phyloP scores from a whole-genome alignment of 208 protist genomes.

The Acanthamoeba sp. region DNA sequence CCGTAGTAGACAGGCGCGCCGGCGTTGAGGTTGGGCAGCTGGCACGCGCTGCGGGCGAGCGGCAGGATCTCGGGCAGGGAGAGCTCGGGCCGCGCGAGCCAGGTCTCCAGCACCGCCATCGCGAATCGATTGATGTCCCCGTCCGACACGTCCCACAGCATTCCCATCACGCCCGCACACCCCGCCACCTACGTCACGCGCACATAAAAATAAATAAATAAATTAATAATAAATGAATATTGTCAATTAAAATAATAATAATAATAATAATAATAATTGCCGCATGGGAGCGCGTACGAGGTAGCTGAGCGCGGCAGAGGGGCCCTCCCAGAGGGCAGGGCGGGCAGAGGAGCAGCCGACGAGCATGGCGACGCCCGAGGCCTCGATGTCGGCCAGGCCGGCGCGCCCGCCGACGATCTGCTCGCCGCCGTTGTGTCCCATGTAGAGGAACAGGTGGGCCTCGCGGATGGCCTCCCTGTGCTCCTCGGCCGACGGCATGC shows the following conservation, averaged over 20 bases:
- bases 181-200: not conserved
- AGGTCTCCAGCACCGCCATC: constrained; percentile 83
- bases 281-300: not conserved
- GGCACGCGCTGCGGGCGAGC: constrained; percentile 79
- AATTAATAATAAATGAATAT: too few relatives aligned
- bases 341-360: constrained; percentile 89
- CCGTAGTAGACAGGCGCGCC: constrained; percentile 90
- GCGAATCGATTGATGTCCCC: constrained; percentile 90
- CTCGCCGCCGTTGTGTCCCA: constrained; percentile 83
- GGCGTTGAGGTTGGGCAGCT: constrained; percentile 88
- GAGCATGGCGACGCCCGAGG: constrained; percentile 81
- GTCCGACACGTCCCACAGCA: constrained; percentile 94
- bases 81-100: constrained; percentile 54
- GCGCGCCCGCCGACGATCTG: constrained; percentile 42
- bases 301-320: constrained; percentile 22
- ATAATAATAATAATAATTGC: not conserved
- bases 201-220: not conserved
- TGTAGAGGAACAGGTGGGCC: constrained; percentile 82
- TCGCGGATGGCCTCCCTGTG: constrained; percentile 65
- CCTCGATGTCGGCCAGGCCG: not conserved
- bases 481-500: constrained; percentile 64
- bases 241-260: too few relatives aligned
- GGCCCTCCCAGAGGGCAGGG: constrained; percentile 75
- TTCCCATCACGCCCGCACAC: constrained; percentile 88
- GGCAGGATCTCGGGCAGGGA: constrained; percentile 75